Base-by-base conservation (phyloP, 768 basidiomycete species). In the Lepiota venenata region DNA sequence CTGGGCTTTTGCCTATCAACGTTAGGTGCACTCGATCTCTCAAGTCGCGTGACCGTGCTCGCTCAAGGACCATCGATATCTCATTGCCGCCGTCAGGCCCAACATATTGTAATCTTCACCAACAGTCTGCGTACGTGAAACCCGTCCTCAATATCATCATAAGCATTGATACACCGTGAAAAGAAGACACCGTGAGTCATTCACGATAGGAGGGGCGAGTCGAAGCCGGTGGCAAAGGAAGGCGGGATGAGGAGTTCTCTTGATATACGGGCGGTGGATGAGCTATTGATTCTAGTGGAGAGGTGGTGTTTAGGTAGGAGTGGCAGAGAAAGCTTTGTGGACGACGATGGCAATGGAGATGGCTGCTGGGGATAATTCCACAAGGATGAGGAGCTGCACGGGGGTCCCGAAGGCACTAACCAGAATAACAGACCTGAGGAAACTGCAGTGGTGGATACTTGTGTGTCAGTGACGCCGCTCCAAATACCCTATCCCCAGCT, bases 101-200 rank as follows among this genome's bases (percentile, higher is more conserved):
- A 15, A 27, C 18, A 18, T 54, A 40, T 20, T 47, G 29, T n/a
- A 32, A 48, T 87, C n/a, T n/a, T n/a, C n/a, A n/a, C n/a, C n/a
- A n/a, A n/a, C n/a, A 91, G 58, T 80, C 91, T 52, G 76, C 70
- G 10, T 88, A 88, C 60, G 74, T 79, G 22, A 88, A 85, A 56
- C 82, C 82, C 1, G 73, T 90, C 12, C 68, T 92, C 40, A 67
- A 62, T 21, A 83, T 82, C 1, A 78, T 90, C 29, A 64, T 91
- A 29, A 76, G 75, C 36, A 78, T 78, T 27, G 60, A 63, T 91
- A 87, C 62, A 56, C 52, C 1, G 89, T 89, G 1, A 79, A 81
- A 2, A 62, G 57, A 52, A 59, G 60, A 22, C 74, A 73, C 18
- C 83, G 88, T 57, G 69, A 71, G 6, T 65, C 64, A 0, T 90